Base-by-base conservation (phyloP, 192 early-diverging fungal genomes). In the Podila epigama region DNA sequence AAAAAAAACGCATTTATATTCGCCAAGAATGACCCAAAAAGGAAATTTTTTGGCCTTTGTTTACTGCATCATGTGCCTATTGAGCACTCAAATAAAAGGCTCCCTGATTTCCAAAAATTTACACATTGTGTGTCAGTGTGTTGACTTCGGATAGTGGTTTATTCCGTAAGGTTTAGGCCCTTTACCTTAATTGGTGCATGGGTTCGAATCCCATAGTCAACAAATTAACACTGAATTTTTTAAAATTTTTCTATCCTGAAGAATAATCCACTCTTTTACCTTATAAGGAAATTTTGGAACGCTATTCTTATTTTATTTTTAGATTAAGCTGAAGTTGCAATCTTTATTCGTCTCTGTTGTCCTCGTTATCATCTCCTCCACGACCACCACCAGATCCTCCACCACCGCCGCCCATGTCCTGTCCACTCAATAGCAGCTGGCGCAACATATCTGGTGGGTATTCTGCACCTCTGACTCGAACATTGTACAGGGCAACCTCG, bases 131-230 rank as follows among this genome's bases (percentile, higher is more conserved):
- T n/a, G n/a, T 48, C 44, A 48, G 44, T 48, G 44, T 48, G 70
- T 72, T 61, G 62, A 65, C 70, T 72, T 72, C 70, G 70, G 70
- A 72, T 72, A 72, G 70, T 72, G 70, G 70, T 72, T 72, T 48
- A 72, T 72, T 72, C 70, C 70, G 70, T 72, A 58, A 72, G 70
- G 70, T 72, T 72, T 72, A 72, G 70, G 70, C 70, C 70, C 70
- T 72, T 58, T 65, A 72, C 70, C 70, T 72, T 72, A 60, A 72
- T 72, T 72, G 70, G 70, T 72, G 70, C 70, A 50, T 72, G 70
- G 70, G 70, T 72, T 72, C 70, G 70, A 72, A 63, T 72, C 70
- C 70, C 70, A 72, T 50, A 72, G 70, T 65, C 62, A 61, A 72
- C 70, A 72, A 32, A 25, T 27, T 40, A 36, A 42, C 36, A 27